Evolutionary conservation across 225 moss, liverwort and hornwort species (phyloP), one percentile per base, ranked within the genome.

Genomic region (Takakia lepidozioides): DNA sequence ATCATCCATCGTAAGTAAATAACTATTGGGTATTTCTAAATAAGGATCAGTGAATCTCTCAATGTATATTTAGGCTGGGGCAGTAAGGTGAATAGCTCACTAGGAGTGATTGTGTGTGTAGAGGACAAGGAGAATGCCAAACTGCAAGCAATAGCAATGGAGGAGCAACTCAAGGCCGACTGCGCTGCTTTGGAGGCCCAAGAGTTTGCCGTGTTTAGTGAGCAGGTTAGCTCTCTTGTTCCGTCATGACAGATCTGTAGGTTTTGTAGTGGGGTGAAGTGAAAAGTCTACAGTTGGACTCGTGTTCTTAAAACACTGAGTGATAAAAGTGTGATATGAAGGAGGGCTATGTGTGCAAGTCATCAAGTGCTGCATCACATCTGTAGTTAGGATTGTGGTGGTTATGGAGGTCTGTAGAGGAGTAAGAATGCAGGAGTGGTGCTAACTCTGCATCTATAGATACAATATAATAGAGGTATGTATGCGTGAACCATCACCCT

Each of bases 101-200:
- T 28, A 28, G 8, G 10, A 15, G 0, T 32, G 3, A 13, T 8
- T 8, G 34, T 19, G 10, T 15, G 51, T 38, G 14, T 23, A 89
- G 75, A 61, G 46, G 82, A 81, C 1, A 84, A 76, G 25, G 69
- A 84, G 23, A 67, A 68, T 29, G 78, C 59, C 1, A 3, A 74
- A 8, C 45, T 74, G 11, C 49, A 81, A 38, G 70, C 75, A 1
- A 54, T 69, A 17, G 73, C 78, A 69, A 5, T 82, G 43, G 82
- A 84, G 52, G 49, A 66, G 20, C 66, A 76, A 27, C 30, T 87
- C 3, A 19, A 74, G 32, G 43, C 2, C 8, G 67, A 87, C 30
- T 79, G 69, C 30, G 53, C 37, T 40, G n/a, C 64, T 42, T 32
- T 92, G 0, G 84, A 70, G 51, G 54, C 60, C 3, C 66, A 77